A percentile compares a stretch with the other conserved stretches of the same genome.
phyloP scores from a whole-genome alignment of 163 green algal genomes.

The Prototheca cutis region DNA sequence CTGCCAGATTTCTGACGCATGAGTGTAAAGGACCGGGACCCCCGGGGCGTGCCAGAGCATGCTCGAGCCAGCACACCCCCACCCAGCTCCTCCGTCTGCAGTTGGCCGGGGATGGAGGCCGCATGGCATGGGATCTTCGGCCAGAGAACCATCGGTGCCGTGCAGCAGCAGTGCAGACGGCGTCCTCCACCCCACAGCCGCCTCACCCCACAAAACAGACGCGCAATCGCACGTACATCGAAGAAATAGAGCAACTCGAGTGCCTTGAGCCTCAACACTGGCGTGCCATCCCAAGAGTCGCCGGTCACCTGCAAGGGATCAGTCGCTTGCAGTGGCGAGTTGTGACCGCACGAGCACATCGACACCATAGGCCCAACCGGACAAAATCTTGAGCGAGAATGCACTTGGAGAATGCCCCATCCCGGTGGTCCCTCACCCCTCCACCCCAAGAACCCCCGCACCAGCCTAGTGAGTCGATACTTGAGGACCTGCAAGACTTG shows the following conservation, averaged over 20 bases:
- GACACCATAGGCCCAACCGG: background rate
- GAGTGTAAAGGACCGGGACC: background rate
- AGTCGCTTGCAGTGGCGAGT: too few species aligned
- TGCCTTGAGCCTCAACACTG: slow-evolving; percentile 12
- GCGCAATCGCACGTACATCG: background rate
- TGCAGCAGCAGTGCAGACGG: slow-evolving; percentile 4
- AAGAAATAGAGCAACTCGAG: slow-evolving; percentile 8
- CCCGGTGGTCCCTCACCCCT: background rate
- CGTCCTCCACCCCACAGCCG: too few species aligned
- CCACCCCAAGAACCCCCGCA: background rate
- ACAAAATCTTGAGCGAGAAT: background rate
- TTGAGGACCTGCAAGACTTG: slow-evolving; percentile 8
- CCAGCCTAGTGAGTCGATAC: slow-evolving; percentile 23
- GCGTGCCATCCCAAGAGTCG: slow-evolving; percentile 8
- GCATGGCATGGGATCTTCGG: background rate
- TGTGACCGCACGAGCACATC: background rate
- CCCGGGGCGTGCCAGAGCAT: background rate
- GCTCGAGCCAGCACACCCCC: background rate
- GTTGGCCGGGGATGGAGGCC: background rate
- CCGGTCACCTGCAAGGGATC: slow-evolving; percentile 15
- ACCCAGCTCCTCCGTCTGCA: background rate
- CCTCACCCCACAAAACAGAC: background rate
- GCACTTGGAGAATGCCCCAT: background rate
- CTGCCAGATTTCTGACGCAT: too few species aligned
- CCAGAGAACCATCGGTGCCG: slow-evolving; percentile 5